Evolutionary conservation across 345 rosid genomes (phyloP).

Genomic region (Murraya paniculata): DNA sequence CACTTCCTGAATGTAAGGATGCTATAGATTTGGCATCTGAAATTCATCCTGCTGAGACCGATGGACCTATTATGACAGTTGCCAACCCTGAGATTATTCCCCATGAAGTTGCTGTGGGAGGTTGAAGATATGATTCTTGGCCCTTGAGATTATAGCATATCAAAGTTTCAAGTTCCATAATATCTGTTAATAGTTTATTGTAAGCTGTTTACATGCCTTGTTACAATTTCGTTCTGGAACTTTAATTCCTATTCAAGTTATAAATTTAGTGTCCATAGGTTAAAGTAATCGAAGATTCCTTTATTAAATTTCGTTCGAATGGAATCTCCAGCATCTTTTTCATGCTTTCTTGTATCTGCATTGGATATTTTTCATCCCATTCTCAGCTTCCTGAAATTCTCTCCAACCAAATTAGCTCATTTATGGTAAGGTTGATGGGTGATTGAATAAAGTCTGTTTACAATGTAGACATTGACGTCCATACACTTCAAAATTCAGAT

Average conservation of each 20-base stretch:
- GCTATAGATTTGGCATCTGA: slow-evolving; percentile 14
- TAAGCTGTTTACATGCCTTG: slow-evolving; percentile 13
- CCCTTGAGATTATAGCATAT: slow-evolving; percentile 19
- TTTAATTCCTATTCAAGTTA: slow-evolving; percentile 14
- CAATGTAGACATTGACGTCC: no score
- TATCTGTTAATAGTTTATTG: slow-evolving; percentile 39
- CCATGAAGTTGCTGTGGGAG: slow-evolving; percentile 61
- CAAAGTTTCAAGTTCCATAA: slow-evolving; percentile 16
- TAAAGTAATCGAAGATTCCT: slow-evolving; percentile 24
- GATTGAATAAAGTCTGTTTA: no score
- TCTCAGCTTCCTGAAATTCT: neutral
- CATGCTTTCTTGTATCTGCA: neutral
- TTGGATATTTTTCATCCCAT: neutral
- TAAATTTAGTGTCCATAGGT: slow-evolving; percentile 25
- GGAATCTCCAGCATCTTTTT: neutral
- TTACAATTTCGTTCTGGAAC: slow-evolving; percentile 22
- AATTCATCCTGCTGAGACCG: slow-evolving; percentile 28
- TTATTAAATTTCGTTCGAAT: neutral
- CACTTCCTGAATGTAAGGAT: slow-evolving; percentile 27
- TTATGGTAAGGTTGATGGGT: no score
- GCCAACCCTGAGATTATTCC: slow-evolving; percentile 52
- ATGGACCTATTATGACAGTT: slow-evolving; percentile 21
- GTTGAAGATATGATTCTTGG: slow-evolving; percentile 30
- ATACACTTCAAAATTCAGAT: no score
- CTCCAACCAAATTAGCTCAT: neutral